Conservation (phyloP, 1,284 basidiomycete species). For the Malassezia sp. region DNA sequence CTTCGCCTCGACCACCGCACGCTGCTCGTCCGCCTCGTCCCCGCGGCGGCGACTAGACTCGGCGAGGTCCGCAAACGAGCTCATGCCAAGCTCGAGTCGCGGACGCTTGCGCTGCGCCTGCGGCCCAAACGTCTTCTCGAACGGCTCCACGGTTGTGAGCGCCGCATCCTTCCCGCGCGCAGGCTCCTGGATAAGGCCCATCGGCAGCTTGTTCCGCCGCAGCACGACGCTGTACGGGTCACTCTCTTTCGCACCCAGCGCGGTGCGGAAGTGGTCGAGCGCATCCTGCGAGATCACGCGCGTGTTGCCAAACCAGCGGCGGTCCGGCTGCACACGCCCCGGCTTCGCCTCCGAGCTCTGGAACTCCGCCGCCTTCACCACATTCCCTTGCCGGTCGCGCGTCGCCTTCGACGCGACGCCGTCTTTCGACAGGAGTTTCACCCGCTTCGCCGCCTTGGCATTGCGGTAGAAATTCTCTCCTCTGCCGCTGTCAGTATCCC, state of each 20-base stretch:
- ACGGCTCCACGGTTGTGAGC: conserved; percentile 39
- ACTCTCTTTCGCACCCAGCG: conserved; percentile 34
- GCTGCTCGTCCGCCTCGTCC: conserved; percentile 29
- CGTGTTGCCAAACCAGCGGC: conserved; percentile 61
- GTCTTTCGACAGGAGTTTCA: conserved; percentile 42
- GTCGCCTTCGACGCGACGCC: conserved; percentile 40
- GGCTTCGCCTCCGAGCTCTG: conserved; percentile 44
- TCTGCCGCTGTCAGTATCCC: too few relatives aligned
- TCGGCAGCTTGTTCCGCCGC: conserved; percentile 44
- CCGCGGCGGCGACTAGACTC: conserved; percentile 27
- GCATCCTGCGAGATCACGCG: conserved; percentile 61
- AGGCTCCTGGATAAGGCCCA: conserved; percentile 42
- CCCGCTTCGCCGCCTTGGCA: conserved; percentile 43
- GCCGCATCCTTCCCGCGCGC: conserved; percentile 34
- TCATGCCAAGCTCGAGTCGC: conserved; percentile 35
- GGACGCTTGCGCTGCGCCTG: conserved; percentile 43
- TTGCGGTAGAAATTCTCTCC: conserved; percentile 47
- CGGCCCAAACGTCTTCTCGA: conserved; percentile 41
- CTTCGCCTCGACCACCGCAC: conserved; percentile 28
- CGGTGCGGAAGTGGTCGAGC: conserved; percentile 52
- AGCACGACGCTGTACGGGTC: conserved; percentile 44
- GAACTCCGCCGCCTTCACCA: conserved; percentile 41
- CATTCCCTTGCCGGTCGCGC: conserved; percentile 40
- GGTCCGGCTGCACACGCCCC: conserved; percentile 44
- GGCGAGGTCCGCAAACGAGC: conserved; percentile 41